A percentile compares a stretch with the other conserved stretches of the same genome.
Evolutionary conservation across 305 asterid species (phyloP).

Genomic region (Fraxinus albicans): DNA sequence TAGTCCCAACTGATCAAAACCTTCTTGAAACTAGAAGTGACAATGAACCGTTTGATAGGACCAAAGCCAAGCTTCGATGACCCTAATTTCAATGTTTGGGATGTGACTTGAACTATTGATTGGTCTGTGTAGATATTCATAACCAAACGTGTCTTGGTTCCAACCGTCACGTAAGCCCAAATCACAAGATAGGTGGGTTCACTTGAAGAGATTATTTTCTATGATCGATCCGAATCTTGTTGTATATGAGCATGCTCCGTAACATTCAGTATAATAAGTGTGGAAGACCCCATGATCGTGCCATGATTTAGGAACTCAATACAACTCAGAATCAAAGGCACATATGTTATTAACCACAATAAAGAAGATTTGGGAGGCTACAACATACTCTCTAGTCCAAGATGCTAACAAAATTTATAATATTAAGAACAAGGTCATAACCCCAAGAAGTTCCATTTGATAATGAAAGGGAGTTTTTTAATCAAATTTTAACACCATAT

Average conservation of each 20-base stretch:
- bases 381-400: background rate
- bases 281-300: background rate
- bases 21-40: background rate
- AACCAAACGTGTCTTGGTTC: background rate
- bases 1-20: background rate
- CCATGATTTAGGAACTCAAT: background rate
- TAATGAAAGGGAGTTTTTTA: background rate
- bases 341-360: background rate
- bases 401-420: background rate
- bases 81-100: background rate
- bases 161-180: background rate
- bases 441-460: background rate
- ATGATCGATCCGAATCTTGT: background rate
- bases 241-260: background rate
- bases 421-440: background rate
- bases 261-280: background rate
- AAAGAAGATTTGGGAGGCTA: background rate
- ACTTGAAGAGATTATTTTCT: background rate
- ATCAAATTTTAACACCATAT: background rate
- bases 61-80: background rate
- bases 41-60: background rate
- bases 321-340: background rate
- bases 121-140: background rate
- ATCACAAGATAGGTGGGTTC: background rate
- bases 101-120: background rate